Base-by-base conservation (phyloP, 306 rosid species). In the Canavalia ensiformis region DNA sequence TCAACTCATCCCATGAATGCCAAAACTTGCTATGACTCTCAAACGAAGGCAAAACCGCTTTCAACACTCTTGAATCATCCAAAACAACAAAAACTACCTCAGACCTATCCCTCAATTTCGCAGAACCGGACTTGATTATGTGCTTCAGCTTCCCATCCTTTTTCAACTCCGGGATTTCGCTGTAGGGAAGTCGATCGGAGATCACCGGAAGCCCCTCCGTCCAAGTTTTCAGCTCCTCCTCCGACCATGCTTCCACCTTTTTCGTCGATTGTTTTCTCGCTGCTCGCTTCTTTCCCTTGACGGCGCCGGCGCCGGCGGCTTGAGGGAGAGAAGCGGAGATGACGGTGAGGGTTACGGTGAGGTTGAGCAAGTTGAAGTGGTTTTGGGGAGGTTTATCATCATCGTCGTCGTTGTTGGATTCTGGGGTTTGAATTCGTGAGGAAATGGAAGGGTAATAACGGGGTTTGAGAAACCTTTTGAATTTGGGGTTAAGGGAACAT, bases 171-270 rank as follows among this genome's bases (percentile, higher is more conserved):
- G 85, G 33, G 1, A 95, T 41, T 66, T 90, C 87, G 2, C 93
- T 93, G 81, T 93, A 93, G 9, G 98, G 97, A 75, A 95, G 85
- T 11, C 97, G 93, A 52, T 89, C 90, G 1, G 93, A 86, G 75
- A 95, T 91, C 29, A 84, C 6, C 11, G 99, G 99, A 28, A 95
- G 92, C 0, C 97, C 97, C 47, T 83, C 75, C 2, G 84, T 56
- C 99, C 99, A 95, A 2, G 89, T 77, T 47, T 87, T 74, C 50
- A 95, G 90, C 72, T 93, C 96, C 84, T 93, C 90, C 8, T 87
- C 86, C 25, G 99, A 81, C n/a, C 93, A 42, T 54, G 93, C 86
- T 76, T 93, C 93, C 8, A 58, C 39, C 13, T 88, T 92, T 86
- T 89, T 95, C 8, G 86, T 8, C n/a, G 85, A 46, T 1, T 89